Base-by-base conservation (phyloP, 805 yeast species). In the Myxozyma neglecta region DNA sequence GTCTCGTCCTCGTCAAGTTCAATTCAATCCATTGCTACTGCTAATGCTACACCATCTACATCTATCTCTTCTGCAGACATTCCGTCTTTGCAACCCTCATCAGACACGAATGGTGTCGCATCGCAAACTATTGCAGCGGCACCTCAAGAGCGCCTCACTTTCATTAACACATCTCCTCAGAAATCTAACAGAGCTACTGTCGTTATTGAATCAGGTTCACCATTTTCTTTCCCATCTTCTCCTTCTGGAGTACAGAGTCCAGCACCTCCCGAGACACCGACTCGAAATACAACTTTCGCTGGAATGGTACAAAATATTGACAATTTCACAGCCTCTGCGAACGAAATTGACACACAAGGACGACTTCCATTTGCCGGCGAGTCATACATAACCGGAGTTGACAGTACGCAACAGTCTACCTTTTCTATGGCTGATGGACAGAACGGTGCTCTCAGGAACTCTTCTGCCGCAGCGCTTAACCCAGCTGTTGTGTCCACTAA, bases 1-100 rank as follows among this genome's bases (percentile, higher is more conserved):
- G 37, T 53, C 10, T 40, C 55, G 11, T 53, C 56, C 11, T 53
- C 56, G 39, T 16, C 44, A 9, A 43, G 56, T n/a, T 53, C 56
- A 3, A n/a, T 44, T 10, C 56, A 53, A 8, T 53, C 56, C 10
- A 42, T 14, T 11, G n/a, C 49, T 29, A 34, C 49, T 14, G n/a
- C 34, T 16, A 34, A 40, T 14, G 56, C 32, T n/a, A 53, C 56
- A 7, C 49, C 49, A 36, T 53, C n/a, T 16, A 53, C 56, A 16
- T 53, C 56, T 13, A 34, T 43, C 18, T 53, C 56, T 6, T 14
- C 55, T 10, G 55, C 55, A 6, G 55, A 51, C n/a, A 39, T 51
- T 10, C 55, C 39, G 20, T 39, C 11, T 7, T 18, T 37, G 20
- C 53, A 50, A 37, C 44, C 53, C 20, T 37, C 46, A 13, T 51